phyloP scores from a whole-genome alignment of 768 basidiomycete species.

The Kwoniella sp. region DNA sequence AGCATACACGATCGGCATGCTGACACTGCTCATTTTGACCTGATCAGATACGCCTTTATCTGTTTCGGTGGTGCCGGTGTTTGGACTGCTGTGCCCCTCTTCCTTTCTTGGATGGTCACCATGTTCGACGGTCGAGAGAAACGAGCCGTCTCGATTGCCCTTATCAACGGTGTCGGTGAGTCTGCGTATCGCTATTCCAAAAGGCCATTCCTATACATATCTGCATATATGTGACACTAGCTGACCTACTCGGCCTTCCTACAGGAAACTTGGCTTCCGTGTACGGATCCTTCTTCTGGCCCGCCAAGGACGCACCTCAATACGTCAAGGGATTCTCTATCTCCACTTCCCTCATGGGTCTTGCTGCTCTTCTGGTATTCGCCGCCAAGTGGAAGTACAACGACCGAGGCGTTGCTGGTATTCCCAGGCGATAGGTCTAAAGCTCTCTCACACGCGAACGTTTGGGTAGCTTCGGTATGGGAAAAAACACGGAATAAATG shows the following conservation, averaged over 20 bases:
- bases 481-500: no score
- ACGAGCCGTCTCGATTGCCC: constrained; percentile 52
- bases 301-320: constrained; percentile 40
- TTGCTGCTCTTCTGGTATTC: constrained; percentile 28
- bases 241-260: constrained; percentile 16
- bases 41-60: constrained; percentile 51
- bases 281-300: constrained; percentile 57
- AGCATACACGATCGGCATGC: background rate
- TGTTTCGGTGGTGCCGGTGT: constrained; percentile 54
- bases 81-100: constrained; percentile 53
- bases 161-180: constrained; percentile 53
- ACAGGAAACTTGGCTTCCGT: constrained; percentile 39
- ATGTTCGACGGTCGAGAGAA: constrained; percentile 54
- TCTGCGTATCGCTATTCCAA: no score
- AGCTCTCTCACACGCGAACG: no score
- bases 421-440: constrained; percentile 14
- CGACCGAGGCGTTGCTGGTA: constrained; percentile 38
- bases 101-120: constrained; percentile 52
- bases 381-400: constrained; percentile 41
- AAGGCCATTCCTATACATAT: no score
- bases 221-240: background rate
- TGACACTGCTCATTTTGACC: background rate
- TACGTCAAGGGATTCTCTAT: constrained; percentile 50
- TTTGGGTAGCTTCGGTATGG: no score
- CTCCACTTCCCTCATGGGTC: constrained; percentile 44